Evolutionary conservation across 2,329 filamentous ascomycete species (phyloP), one percentile per base, ranked within the genome.

Genomic region (Epichloe brachyelytri): DNA sequence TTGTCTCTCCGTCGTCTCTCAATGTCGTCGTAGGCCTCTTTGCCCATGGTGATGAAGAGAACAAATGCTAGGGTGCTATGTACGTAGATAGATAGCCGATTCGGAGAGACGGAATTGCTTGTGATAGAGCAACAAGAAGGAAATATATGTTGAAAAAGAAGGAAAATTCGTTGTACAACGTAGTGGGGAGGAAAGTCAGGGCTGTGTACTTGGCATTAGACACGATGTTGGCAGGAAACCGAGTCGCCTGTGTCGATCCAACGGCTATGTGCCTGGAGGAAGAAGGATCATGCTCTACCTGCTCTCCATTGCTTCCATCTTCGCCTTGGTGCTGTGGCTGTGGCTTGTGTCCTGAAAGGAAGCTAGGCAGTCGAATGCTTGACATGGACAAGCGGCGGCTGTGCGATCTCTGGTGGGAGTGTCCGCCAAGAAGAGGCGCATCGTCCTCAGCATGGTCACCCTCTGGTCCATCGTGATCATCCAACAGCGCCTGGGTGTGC

Each of bases 121-220:
- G 93, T 38, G 91, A 97, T 47, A 97, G 70, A 6, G 93, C 94
- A 47, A 98, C 93, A 26, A 97, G 81, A 51, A 98, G 75, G 66
- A 98, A 98, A 66, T 98, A 98, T 75, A 97, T 88, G 76, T 98
- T 98, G 76, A 98, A 95, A 71, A 98, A 98, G 73, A 97, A 98
- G 53, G 91, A 96, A 66, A 98, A 98, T 65, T 98, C 93, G 70
- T 97, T 97, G 70, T 96, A 98, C 20, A 98, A 74, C 0, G 93
- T 98, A 49, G 91, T 77, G 2, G 94, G 94, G 14, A 98, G 77
- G 68, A 98, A 98, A 49, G 86, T 95, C 73, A 90, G 85, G 1
- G 90, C 82, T 33, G 91, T 97, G 67, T 98, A 98, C 75, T 97
- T 98, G 51, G 93, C 91, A 65, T 98, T 97, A 37, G 91, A 97